A percentile compares a stretch with the other conserved stretches of the same genome.
Conservation (phyloP, 208 protist genomes). For the Leishmania arabica region DNA sequence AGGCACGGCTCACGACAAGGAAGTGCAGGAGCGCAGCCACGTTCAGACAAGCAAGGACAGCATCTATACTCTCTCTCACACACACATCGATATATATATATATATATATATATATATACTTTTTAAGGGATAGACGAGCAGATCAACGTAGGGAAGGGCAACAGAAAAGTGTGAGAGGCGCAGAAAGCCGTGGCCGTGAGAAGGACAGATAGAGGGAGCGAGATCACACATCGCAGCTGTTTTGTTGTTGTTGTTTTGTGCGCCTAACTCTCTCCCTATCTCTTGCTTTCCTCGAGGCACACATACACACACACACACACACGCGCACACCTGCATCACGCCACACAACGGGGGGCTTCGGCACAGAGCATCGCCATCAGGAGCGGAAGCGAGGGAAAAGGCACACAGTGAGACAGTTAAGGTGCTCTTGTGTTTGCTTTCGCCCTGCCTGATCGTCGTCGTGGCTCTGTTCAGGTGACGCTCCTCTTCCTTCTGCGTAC, state of each 20-base stretch:
- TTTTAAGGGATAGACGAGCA: not conserved
- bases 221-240: not conserved
- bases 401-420: not conserved
- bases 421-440: not conserved
- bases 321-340: too few relatives aligned
- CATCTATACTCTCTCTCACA: too few relatives aligned
- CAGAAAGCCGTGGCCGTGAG: not conserved
- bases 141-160: not conserved
- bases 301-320: too few relatives aligned
- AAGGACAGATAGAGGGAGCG: not conserved
- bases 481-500: not conserved
- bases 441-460: not conserved
- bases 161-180: not conserved
- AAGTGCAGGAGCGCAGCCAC: not conserved
- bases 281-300: not conserved
- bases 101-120: too few relatives aligned
- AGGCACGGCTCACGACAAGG: not conserved
- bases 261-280: not conserved
- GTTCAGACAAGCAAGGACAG: not conserved
- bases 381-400: not conserved
- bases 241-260: not conserved
- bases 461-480: not conserved
- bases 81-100: too few relatives aligned
- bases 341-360: not conserved
- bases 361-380: not conserved